Evolutionary conservation across 225 moss, liverwort and hornwort genomes (phyloP).

Genomic region (Bryoerythrophyllum caledonicum): DNA sequence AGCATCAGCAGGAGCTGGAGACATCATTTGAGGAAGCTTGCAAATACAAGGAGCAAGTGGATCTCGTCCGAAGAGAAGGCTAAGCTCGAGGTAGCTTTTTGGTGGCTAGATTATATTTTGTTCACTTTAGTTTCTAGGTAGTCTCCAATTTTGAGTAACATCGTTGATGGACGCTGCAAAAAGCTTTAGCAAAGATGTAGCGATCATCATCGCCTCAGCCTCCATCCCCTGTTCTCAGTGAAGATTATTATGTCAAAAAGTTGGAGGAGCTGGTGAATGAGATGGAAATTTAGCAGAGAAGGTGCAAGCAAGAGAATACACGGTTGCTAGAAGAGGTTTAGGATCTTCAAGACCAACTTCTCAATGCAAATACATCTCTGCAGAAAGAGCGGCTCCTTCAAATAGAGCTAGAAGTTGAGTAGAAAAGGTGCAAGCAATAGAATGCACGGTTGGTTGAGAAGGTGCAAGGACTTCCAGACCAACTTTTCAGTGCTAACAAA

Average conservation of each 20-base stretch:
- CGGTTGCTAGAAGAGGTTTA: conserved; percentile 47
- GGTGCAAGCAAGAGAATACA: conserved; percentile 37
- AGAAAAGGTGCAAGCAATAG: conserved; percentile 39
- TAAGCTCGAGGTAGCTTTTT: conserved; percentile 53
- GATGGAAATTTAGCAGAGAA: conserved; percentile 67
- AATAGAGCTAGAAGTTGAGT: conserved; percentile 45
- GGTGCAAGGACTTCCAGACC: conserved; percentile 55
- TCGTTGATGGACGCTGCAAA: conserved; percentile 24
- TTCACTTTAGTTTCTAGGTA: background rate
- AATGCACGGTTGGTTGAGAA: no score
- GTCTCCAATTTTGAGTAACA: conserved; percentile 1
- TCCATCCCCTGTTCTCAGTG: conserved; percentile 33
- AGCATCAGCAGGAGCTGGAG: conserved; percentile 59
- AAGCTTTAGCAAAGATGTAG: conserved; percentile 27
- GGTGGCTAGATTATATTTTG: background rate
- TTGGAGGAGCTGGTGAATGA: conserved; percentile 57
- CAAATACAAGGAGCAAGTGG: conserved; percentile 53
- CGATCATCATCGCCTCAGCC: conserved; percentile 5
- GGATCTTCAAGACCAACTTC: conserved; percentile 60
- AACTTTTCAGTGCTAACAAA: conserved; percentile 43
- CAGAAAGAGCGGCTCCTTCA: conserved; percentile 34
- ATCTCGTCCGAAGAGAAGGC: conserved; percentile 49
- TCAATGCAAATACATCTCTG: conserved; percentile 35
- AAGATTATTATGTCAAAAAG: conserved; percentile 59
- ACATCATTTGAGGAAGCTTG: conserved; percentile 52